phyloP scores from a whole-genome alignment of 75 land plant genomes.

The Picea sitchensis region DNA sequence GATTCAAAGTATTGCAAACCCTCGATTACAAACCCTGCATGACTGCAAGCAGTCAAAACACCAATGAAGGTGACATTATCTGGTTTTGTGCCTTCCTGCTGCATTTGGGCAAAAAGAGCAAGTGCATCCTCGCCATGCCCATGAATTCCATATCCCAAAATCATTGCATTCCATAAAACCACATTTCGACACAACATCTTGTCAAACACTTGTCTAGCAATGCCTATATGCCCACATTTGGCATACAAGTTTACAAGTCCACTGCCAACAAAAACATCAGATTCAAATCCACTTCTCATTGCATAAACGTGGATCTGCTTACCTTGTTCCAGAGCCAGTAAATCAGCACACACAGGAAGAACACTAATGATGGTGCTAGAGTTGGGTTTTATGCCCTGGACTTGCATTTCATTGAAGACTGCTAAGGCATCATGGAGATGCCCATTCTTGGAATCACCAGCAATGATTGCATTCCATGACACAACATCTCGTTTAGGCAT shows the following conservation, averaged over 20 bases:
- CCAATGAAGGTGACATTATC: conserved; percentile 11
- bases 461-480: conserved; percentile 75
- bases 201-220: conserved; percentile 33
- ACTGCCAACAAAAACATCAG: conserved; percentile 50
- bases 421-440: conserved; percentile 36
- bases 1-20: not conserved
- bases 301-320: conserved; percentile 58
- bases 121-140: conserved; percentile 31
- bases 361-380: conserved; percentile 60
- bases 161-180: conserved; percentile 50
- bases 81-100: conserved; percentile 23
- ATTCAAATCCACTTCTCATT: conserved; percentile 54
- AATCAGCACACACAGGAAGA: conserved; percentile 51
- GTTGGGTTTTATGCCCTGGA: conserved; percentile 52
- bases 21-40: not conserved
- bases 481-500: conserved; percentile 51
- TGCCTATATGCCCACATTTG: conserved; percentile 41
- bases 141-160: conserved; percentile 39
- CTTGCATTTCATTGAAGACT: conserved; percentile 46
- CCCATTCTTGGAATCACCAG: conserved; percentile 54
- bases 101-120: conserved; percentile 39
- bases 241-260: conserved; percentile 67
- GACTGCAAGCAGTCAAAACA: not conserved
- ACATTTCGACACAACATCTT: conserved; percentile 46
- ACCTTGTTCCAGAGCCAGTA: conserved; percentile 43